A percentile compares a stretch with the other conserved stretches of the same genome.
phyloP scores from a whole-genome alignment of 306 rosid genomes.

The Dicorynia guianensis region DNA sequence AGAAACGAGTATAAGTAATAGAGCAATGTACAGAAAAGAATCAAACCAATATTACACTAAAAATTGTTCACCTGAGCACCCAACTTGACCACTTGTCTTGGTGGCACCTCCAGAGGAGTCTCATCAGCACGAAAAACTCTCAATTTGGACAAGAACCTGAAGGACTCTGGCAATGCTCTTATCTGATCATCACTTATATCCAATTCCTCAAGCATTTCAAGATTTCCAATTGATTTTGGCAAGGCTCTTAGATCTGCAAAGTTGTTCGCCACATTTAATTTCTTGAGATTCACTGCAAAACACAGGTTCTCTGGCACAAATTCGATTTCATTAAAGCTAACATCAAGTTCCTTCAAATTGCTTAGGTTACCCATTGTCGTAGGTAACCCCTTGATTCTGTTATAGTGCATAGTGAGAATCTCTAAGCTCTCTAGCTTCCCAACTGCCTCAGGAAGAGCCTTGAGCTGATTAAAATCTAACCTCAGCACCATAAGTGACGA shows the following conservation, averaged over 20 bases:
- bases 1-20: conserved; percentile 31
- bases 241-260: conserved; percentile 83
- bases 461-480: conserved; percentile 82
- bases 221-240: conserved; percentile 85
- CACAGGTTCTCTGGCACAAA: conserved; percentile 75
- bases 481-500: conserved; percentile 63
- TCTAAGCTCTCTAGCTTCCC: conserved; percentile 82
- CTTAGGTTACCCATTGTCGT: conserved; percentile 70
- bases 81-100: conserved; percentile 69
- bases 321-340: conserved; percentile 87
- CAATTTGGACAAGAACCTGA: conserved; percentile 73
- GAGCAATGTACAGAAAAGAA: not conserved
- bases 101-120: conserved; percentile 87
- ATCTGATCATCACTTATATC: conserved; percentile 92
- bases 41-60: conserved; percentile 26
- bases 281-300: conserved; percentile 66
- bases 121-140: conserved; percentile 69
- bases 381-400: conserved; percentile 76
- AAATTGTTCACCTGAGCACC: conserved; percentile 80
- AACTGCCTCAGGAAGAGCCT: conserved; percentile 86
- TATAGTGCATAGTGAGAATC: conserved; percentile 79
- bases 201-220: conserved; percentile 91
- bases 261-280: conserved; percentile 78
- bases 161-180: conserved; percentile 73
- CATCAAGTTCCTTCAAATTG: conserved; percentile 85